These are phyloP conservation scores for Gynostemma pentaphyllum DNA, from an alignment of 306 rosid genomes.

Conservation along the genomic window DNA sequence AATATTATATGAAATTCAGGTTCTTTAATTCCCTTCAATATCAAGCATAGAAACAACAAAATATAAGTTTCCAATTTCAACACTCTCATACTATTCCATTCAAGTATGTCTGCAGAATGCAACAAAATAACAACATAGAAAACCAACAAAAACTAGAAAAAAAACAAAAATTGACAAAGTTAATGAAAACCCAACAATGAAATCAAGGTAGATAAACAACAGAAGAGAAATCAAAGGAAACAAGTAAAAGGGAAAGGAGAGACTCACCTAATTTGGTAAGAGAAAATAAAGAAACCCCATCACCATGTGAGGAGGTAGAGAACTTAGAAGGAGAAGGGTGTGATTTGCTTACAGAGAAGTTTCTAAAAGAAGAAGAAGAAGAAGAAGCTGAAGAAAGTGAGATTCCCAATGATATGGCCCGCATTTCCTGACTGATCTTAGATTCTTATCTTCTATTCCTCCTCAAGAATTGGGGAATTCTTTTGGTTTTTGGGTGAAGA, in stretches of 20 bases:
- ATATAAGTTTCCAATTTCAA: not conserved
- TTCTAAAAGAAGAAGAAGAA: slow-evolving; percentile 23
- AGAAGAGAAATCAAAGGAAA: not conserved
- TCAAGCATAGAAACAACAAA: not conserved
- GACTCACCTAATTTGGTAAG: slow-evolving; percentile 53
- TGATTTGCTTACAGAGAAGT: slow-evolving; percentile 27
- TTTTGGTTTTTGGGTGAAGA: too few species aligned
- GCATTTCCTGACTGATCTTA: slow-evolving; percentile 43
- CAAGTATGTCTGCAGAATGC: not conserved
- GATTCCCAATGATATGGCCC: slow-evolving; percentile 64
- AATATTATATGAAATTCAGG: not conserved
- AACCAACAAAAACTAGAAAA: not conserved
- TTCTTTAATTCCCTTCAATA: not conserved
- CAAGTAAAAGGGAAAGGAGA: not conserved
- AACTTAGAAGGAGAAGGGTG: slow-evolving; percentile 25
- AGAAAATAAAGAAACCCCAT: slow-evolving; percentile 30
- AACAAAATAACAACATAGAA: not conserved
- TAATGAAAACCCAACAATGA: not conserved
- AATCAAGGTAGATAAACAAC: not conserved
- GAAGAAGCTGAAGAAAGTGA: slow-evolving; percentile 46
- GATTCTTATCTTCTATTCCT: slow-evolving; percentile 4
- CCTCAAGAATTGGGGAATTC: slow-evolving; percentile 16
- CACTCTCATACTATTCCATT: not conserved
- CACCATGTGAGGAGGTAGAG: slow-evolving; percentile 26
- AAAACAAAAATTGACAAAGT: not conserved